Percentiles rank a stretch among this genome's conserved stretches.
These are phyloP conservation scores for Fusarium mundagurra DNA, from an alignment of 2,329 filamentous ascomycete genomes.

Conservation along the genomic window DNA sequence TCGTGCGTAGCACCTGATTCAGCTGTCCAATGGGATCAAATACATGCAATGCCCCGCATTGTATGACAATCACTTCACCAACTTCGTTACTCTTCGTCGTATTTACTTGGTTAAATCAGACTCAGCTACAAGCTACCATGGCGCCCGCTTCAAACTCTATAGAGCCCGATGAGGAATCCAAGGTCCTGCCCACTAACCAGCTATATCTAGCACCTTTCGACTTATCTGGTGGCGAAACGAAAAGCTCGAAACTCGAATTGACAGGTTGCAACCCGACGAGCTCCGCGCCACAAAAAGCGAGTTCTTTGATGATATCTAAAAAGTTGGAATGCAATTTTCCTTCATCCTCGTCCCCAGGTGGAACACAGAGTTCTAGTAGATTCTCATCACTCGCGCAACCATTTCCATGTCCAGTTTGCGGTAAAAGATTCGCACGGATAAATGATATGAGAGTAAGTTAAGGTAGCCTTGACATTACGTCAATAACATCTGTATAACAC, in stretches of 20 bases:
- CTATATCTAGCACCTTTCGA: background rate
- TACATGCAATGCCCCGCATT: background rate
- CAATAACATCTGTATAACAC: background rate
- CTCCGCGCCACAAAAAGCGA: background rate
- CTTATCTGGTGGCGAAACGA: background rate
- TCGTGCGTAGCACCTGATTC: background rate
- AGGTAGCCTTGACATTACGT: background rate
- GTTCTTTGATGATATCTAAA: too few relatives aligned
- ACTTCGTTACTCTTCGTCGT: background rate
- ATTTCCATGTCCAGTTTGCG: background rate
- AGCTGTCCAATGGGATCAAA: background rate
- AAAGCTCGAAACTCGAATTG: background rate
- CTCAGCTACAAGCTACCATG: background rate
- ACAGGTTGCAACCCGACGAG: background rate
- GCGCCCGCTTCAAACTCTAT: accelerated
- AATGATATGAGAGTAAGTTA: background rate
- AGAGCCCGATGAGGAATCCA: accelerated
- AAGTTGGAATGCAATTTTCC: too few relatives aligned
- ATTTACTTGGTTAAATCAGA: background rate
- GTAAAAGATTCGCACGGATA: accelerated
- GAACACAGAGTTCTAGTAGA: background rate
- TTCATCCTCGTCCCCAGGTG: background rate
- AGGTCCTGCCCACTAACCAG: background rate
- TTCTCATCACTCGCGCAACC: background rate
- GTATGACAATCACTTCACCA: background rate